Conservation (phyloP, 441 rosid species). For the Mallotus japonicus region DNA sequence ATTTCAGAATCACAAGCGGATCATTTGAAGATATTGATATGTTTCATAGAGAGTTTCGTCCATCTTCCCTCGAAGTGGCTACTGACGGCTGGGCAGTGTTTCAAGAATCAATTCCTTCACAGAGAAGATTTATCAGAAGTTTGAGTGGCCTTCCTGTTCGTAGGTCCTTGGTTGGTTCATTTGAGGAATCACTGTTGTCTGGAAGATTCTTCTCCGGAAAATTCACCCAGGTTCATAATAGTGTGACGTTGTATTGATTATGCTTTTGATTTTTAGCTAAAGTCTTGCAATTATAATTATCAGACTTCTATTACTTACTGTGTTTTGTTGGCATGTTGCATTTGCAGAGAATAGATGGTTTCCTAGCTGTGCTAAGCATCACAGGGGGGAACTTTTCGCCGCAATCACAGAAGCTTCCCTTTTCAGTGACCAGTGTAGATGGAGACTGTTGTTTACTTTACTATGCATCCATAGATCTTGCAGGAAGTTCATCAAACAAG, state of each 20-base stretch:
- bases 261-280: constrained; percentile 3
- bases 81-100: constrained; percentile 37
- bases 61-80: constrained; percentile 60
- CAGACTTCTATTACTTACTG: constrained; percentile 11
- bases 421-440: constrained; percentile 86
- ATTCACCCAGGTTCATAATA: constrained; percentile 54
- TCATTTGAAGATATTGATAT: constrained; percentile 59
- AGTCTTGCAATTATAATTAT: constrained; percentile 4
- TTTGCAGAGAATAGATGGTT: constrained; percentile 79
- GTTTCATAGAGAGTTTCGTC: constrained; percentile 47
- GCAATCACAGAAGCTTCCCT: constrained; percentile 86
- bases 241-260: constrained; percentile 1
- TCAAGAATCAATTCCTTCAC: constrained; percentile 54
- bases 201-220: constrained; percentile 74
- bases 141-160: constrained; percentile 71
- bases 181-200: constrained; percentile 90
- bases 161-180: constrained; percentile 95
- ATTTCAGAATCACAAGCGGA: constrained; percentile 35
- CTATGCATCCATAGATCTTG: constrained; percentile 81
- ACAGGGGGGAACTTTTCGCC: constrained; percentile 90
- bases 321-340: constrained; percentile 14
- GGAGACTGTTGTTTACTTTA: constrained; percentile 78
- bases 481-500: constrained; percentile 55
- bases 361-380: constrained; percentile 88
- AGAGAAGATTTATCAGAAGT: constrained; percentile 58